Evolutionary conservation across 805 yeast species (phyloP).

Genomic region (Suhomyces canberraensis): DNA sequence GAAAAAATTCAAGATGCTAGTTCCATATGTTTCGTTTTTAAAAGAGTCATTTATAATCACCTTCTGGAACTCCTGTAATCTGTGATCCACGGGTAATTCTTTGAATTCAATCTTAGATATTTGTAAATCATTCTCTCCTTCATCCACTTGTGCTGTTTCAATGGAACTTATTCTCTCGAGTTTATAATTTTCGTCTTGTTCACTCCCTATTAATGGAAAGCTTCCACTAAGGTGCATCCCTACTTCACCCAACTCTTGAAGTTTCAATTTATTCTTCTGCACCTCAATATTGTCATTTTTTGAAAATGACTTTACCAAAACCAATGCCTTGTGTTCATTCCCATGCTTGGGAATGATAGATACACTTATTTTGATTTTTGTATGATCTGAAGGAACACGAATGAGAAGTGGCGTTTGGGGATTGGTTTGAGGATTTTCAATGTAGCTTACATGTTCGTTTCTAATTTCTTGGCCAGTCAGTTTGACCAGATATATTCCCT

Average conservation of each 20-base stretch:
- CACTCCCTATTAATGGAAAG: not conserved
- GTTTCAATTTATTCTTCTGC: slow-evolving; percentile 8
- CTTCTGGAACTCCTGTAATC: slow-evolving; percentile 15
- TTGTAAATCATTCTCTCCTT: not conserved
- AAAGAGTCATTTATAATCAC: slow-evolving; percentile 28
- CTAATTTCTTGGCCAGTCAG: slow-evolving; percentile 8
- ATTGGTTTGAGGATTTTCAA: slow-evolving; percentile 12
- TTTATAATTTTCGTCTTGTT: not conserved
- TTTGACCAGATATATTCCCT: slow-evolving; percentile 12
- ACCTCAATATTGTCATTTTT: slow-evolving; percentile 9
- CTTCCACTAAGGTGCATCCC: not conserved
- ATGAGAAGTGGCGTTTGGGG: slow-evolving; percentile 29
- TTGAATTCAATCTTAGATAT: slow-evolving; percentile 27
- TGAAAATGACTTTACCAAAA: slow-evolving; percentile 30
- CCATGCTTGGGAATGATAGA: slow-evolving; percentile 15
- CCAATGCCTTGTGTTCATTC: slow-evolving; percentile 17
- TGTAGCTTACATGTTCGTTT: slow-evolving; percentile 20
- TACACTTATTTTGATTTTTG: slow-evolving; percentile 28
- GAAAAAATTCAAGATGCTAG: slow-evolving; percentile 19
- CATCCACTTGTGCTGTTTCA: not conserved
- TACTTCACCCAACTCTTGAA: not conserved
- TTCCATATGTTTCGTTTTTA: slow-evolving; percentile 11
- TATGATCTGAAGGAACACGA: slow-evolving; percentile 19
- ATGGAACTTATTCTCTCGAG: not conserved
- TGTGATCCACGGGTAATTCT: slow-evolving; percentile 24